These are phyloP conservation scores for Fusarium sp. DNA, from an alignment of 2,329 filamentous ascomycete species.

Conservation along the genomic window DNA sequence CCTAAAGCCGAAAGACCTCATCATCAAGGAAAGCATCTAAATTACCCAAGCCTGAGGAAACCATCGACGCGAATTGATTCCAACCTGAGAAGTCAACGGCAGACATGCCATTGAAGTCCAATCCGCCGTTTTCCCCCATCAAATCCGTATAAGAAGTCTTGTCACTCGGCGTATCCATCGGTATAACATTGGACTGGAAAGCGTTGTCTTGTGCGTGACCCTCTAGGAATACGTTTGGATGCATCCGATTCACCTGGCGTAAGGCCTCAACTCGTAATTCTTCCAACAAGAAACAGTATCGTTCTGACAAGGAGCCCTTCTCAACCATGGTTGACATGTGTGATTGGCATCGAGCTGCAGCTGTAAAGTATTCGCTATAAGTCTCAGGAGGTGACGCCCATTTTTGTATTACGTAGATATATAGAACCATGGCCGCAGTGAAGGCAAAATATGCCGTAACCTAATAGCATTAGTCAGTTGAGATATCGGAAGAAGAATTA, in stretches of 20 bases:
- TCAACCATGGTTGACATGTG: constrained; percentile 37
- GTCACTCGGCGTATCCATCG: constrained; percentile 25
- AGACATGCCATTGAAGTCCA: constrained; percentile 38
- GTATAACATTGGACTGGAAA: constrained; percentile 9
- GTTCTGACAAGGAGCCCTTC: constrained; percentile 33
- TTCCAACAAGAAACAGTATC: constrained; percentile 36
- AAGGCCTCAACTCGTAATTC: constrained; percentile 35
- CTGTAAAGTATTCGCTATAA: constrained; percentile 29
- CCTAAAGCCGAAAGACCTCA: constrained; percentile 25
- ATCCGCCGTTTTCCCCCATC: constrained; percentile 20
- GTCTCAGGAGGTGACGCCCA: constrained; percentile 31
- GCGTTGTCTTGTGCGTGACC: constrained; percentile 4
- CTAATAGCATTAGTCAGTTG: constrained; percentile 5
- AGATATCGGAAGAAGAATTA: fast-evolving
- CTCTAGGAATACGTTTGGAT: constrained; percentile 20
- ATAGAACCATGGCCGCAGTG: constrained; percentile 37
- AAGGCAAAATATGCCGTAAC: constrained; percentile 41
- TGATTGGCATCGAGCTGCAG: constrained; percentile 31
- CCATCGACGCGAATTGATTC: constrained; percentile 39
- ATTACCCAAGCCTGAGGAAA: constrained; percentile 39
- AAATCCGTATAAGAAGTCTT: constrained; percentile 35
- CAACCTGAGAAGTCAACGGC: constrained; percentile 32
- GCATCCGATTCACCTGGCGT: constrained; percentile 31
- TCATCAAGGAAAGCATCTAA: constrained; percentile 36
- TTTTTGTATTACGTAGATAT: constrained; percentile 40